Evolutionary conservation across 73 alveolate genomes (phyloP).

Genomic region (Vitrella brassicaformis): DNA sequence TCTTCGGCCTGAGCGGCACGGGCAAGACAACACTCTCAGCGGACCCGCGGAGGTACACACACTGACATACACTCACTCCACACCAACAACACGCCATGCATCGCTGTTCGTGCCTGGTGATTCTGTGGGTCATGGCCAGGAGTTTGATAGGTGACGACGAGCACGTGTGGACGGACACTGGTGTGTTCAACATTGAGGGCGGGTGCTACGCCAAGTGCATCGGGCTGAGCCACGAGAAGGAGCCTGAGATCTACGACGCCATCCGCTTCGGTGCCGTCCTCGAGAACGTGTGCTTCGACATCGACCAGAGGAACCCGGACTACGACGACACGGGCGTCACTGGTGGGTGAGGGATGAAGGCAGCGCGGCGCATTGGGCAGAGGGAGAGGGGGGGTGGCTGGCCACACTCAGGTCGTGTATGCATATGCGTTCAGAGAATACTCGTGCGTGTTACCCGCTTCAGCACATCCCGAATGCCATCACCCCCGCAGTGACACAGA

Average conservation of each 20-base stretch:
- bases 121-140: slow-evolving; percentile 4
- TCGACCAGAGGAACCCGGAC: slow-evolving; percentile 58
- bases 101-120: too few species aligned
- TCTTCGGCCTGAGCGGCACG: slow-evolving; percentile 91
- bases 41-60: slow-evolving; percentile 58
- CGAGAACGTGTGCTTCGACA: slow-evolving; percentile 55
- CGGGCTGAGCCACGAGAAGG: slow-evolving; percentile 62
- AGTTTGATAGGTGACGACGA: slow-evolving; percentile 88
- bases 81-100: too few species aligned
- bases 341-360: too few species aligned
- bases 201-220: slow-evolving; percentile 86
- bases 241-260: slow-evolving; percentile 86
- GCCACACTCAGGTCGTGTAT: too few species aligned
- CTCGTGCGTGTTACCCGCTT: slow-evolving; percentile 76
- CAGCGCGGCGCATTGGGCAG: too few species aligned
- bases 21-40: slow-evolving; percentile 90
- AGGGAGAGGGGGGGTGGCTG: too few species aligned
- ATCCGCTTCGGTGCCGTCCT: slow-evolving; percentile 70
- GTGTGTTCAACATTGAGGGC: slow-evolving; percentile 90
- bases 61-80: background rate
- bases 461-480: slow-evolving; percentile 82
- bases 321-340: slow-evolving; percentile 63
- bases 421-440: too few species aligned
- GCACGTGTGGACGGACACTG: slow-evolving; percentile 86
- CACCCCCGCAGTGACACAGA: slow-evolving; percentile 75